These are phyloP conservation scores for Thamnidium elegans DNA, from an alignment of 192 early-diverging fungal genomes.

Conservation along the genomic window DNA sequence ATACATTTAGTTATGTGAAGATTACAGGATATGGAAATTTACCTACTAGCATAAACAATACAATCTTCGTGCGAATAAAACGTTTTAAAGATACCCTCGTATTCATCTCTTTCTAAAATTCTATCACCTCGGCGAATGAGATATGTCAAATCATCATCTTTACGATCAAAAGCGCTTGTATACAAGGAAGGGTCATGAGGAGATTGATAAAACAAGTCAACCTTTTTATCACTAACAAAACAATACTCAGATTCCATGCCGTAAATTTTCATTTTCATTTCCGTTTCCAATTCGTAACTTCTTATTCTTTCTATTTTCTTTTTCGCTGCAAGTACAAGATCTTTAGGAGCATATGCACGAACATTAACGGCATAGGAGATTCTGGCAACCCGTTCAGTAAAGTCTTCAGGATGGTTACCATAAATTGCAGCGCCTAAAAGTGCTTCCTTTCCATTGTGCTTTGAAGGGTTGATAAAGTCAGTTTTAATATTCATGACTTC, in stretches of 20 bases:
- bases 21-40: not conserved
- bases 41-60: conserved; percentile 15
- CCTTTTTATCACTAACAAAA: not conserved
- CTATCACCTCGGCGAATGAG: not conserved
- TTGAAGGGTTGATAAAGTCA: not conserved
- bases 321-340: not conserved
- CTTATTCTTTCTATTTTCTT: not conserved
- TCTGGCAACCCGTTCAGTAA: conserved; percentile 1
- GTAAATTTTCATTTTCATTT: not conserved
- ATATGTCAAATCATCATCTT: not conserved
- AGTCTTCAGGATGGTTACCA: not conserved
- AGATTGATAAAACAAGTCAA: not conserved
- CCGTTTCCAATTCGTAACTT: not conserved
- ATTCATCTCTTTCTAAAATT: not conserved
- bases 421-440: not conserved
- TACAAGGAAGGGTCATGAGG: too few relatives aligned
- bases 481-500: not conserved
- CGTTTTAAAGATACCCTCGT: not conserved
- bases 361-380: not conserved
- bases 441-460: not conserved
- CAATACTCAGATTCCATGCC: not conserved
- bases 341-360: not conserved
- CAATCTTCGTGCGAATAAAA: conserved; percentile 14
- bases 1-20: not conserved
- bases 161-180: too few relatives aligned